Evolutionary conservation across 768 basidiomycete genomes (phyloP), one percentile per base, ranked within the genome.

Genomic region (Termitomyces sp.): DNA sequence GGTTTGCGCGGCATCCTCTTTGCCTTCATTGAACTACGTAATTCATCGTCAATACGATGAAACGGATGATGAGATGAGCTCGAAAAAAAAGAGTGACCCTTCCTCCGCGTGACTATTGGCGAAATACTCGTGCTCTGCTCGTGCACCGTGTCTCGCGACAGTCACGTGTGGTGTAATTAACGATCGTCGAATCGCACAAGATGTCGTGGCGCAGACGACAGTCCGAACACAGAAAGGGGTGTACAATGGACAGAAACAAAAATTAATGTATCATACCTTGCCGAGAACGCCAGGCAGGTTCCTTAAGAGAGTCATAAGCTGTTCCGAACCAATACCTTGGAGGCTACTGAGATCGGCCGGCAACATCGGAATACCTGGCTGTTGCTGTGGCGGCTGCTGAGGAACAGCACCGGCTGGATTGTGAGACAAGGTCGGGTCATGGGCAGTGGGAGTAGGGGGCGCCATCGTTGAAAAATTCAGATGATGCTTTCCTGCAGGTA

Each of bases 1-100:
- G 1, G 80, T 76, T 59, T 86, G 82, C 5, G 83, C 79, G 2
- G 85, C 83, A 51, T 86, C 84, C 64, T 85, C 84, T 59, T 84
- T 83, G 58, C 76, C 72, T 58, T 78, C 79, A 32, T 78, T 79
- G 58, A 77, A 66, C 80, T 84, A 63, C 14, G 14, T 24, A 27
- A 8, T 16, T 4, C 22, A 61, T 46, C 27, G 29, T 61, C 16
- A 58, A 34, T 46, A 26, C 14, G 37, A 8, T 32, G 44, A 42
- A 44, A 41, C 36, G 29, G 41, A 53, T 12, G 48, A 37, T 24
- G 46, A 39, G 24, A 47, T 32, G 42, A 31, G 32, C 39, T 26
- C 7, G 6, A 31, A 39, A 47, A 57, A 43, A 34, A 41, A 32
- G 16, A 34, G 43, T 41, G 34, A 32, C 43, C 50, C 55, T 27